Evolutionary conservation across 257 asterid genomes (phyloP).

Genomic region (Nicotiana sylvestris): DNA sequence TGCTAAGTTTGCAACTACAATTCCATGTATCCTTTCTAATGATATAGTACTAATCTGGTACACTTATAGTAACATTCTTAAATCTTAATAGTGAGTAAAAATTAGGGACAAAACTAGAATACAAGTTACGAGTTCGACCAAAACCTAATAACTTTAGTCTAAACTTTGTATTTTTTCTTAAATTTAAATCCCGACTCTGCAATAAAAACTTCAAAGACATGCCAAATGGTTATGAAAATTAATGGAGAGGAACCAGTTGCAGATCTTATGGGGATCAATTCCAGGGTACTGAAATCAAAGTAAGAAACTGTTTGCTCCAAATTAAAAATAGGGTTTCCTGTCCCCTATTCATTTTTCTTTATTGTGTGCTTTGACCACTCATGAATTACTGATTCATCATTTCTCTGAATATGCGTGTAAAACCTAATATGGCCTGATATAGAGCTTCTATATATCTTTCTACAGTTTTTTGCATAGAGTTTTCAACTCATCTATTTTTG

Average conservation of each 20-base stretch:
- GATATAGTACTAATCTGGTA: too few relatives aligned
- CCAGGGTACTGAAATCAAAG: neutral
- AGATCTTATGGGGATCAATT: constrained; percentile 1
- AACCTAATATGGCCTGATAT: neutral
- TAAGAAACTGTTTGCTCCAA: neutral
- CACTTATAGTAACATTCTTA: too few relatives aligned
- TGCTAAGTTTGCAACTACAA: neutral
- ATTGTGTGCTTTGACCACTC: neutral
- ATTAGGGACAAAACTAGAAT: too few relatives aligned
- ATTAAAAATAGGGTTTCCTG: neutral
- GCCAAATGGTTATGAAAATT: neutral
- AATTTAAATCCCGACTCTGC: too few relatives aligned
- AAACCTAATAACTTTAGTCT: too few relatives aligned
- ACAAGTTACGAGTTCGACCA: too few relatives aligned
- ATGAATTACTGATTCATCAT: neutral
- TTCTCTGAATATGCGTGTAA: neutral
- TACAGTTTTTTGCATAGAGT: neutral
- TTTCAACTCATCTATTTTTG: neutral
- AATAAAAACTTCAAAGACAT: neutral
- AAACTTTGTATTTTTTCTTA: too few relatives aligned
- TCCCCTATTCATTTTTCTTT: neutral
- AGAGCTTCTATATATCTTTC: neutral
- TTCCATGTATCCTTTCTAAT: neutral
- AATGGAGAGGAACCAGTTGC: neutral
- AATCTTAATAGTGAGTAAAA: too few relatives aligned